phyloP scores from a whole-genome alignment of 768 basidiomycete genomes.

The Mrakia blollopis region DNA sequence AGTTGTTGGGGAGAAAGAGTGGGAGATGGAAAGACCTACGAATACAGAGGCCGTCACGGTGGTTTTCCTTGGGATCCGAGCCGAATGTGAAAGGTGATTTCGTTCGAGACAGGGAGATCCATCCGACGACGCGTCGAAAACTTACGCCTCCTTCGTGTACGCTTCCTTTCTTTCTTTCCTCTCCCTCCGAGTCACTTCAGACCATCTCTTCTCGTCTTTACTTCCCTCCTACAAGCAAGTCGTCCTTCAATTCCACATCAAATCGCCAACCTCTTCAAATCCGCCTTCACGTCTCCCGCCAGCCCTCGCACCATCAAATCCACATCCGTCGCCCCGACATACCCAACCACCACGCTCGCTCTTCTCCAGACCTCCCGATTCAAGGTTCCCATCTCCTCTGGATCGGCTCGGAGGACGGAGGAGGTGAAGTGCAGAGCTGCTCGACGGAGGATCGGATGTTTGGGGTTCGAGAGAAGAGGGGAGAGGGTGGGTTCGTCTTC shows the following conservation, averaged over 20 bases:
- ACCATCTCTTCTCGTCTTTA: too few species aligned
- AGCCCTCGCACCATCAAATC: background rate
- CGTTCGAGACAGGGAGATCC: too few species aligned
- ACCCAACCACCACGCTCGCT: background rate
- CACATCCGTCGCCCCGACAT: background rate
- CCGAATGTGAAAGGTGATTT: too few species aligned
- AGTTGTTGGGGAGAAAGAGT: background rate
- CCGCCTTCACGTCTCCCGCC: background rate
- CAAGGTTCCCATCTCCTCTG: slow-evolving; percentile 54
- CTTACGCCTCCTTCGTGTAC: too few species aligned
- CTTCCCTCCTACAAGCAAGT: too few species aligned
- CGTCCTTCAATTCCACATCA: background rate
- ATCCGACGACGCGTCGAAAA: too few species aligned
- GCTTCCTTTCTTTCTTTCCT: too few species aligned
- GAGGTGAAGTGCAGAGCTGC: slow-evolving; percentile 79
- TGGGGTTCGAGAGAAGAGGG: slow-evolving; percentile 52
- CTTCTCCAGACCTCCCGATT: slow-evolving; percentile 58
- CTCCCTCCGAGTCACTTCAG: too few species aligned
- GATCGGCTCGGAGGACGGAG: slow-evolving; percentile 58
- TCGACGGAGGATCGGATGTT: slow-evolving; percentile 73
- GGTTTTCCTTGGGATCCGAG: too few species aligned
- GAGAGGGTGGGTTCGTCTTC: slow-evolving; percentile 5
- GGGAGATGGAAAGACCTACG: too few species aligned
- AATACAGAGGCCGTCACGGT: too few species aligned
- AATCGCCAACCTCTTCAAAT: background rate